Conservation (phyloP, 495 filamentous ascomycete species). For the Choiromyces venosus region DNA sequence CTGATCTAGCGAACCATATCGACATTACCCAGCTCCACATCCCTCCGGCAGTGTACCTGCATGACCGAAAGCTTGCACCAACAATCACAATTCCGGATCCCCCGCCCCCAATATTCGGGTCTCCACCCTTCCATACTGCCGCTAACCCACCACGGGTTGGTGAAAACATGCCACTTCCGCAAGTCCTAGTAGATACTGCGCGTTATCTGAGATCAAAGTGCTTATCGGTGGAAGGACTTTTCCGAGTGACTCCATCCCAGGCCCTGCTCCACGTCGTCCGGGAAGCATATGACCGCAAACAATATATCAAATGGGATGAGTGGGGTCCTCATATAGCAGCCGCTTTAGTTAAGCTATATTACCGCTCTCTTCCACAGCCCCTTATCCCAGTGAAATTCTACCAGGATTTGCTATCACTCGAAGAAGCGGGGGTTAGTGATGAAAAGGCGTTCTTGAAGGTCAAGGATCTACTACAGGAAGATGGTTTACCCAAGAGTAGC, state of each 20-base stretch:
- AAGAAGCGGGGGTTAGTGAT: constrained; percentile 20
- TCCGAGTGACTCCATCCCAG: constrained; percentile 50
- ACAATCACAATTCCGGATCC: constrained; percentile 50
- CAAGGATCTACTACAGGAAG: constrained; percentile 41
- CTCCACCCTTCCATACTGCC: constrained; percentile 30
- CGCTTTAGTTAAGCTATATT: constrained; percentile 53
- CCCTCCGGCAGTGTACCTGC: constrained; percentile 51
- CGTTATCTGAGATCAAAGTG: constrained; percentile 50
- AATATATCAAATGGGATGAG: constrained; percentile 49
- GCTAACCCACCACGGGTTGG: constrained; percentile 44
- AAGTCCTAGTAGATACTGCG: constrained; percentile 51
- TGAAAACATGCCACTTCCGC: constrained; percentile 47
- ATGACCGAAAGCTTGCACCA: constrained; percentile 49
- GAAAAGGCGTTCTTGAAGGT: constrained; percentile 25
- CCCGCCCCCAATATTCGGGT: constrained; percentile 43
- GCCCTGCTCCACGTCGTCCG: constrained; percentile 48
- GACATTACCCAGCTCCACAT: constrained; percentile 51
- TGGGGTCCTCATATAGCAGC: constrained; percentile 52
- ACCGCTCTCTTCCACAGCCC: constrained; percentile 51
- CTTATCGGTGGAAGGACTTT: constrained; percentile 50
- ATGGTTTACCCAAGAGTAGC: constrained; percentile 44
- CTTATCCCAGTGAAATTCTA: constrained; percentile 50
- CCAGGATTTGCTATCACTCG: constrained; percentile 25
- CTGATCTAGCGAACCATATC: constrained; percentile 47
- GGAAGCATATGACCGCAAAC: constrained; percentile 53